Conservation (phyloP, 2,329 filamentous ascomycete genomes). For the Fusarium buharicum region DNA sequence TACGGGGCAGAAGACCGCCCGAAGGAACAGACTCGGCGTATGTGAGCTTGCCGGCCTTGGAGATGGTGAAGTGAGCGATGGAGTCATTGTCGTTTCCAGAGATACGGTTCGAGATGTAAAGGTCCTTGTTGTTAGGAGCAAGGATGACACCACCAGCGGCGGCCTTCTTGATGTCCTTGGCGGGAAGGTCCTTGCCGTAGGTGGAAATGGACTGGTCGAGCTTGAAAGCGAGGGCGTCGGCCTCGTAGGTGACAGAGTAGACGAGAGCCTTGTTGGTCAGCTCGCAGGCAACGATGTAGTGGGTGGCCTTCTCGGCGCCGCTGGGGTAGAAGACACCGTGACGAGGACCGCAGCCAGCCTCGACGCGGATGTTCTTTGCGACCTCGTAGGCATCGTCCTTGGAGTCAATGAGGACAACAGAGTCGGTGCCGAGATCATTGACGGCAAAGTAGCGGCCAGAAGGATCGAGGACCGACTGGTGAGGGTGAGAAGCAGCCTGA, state of each 20-base stretch:
- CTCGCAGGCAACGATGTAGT: slow-evolving; percentile 62
- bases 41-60: slow-evolving; percentile 46
- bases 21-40: slow-evolving; percentile 50
- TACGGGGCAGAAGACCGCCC: slow-evolving; percentile 56
- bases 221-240: slow-evolving; percentile 51
- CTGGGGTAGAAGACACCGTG: slow-evolving; percentile 60
- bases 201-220: slow-evolving; percentile 54
- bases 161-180: slow-evolving; percentile 52
- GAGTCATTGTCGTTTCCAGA: slow-evolving; percentile 58
- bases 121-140: slow-evolving; percentile 54
- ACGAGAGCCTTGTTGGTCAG: slow-evolving; percentile 57
- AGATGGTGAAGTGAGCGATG: slow-evolving; percentile 58
- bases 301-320: slow-evolving; percentile 50
- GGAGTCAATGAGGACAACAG: slow-evolving; percentile 59
- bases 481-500: slow-evolving; percentile 54
- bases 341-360: slow-evolving; percentile 58
- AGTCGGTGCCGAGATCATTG: slow-evolving; percentile 62
- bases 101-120: slow-evolving; percentile 64
- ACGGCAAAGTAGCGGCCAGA: slow-evolving; percentile 61
- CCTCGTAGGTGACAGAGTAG: slow-evolving; percentile 55
- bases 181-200: slow-evolving; percentile 51
- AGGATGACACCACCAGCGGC: slow-evolving; percentile 60
- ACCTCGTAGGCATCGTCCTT: slow-evolving; percentile 54
- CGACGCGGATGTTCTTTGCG: slow-evolving; percentile 48
- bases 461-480: slow-evolving; percentile 61